Percentiles rank a stretch among this genome's conserved stretches.
These are phyloP conservation scores for Escallonia herrerae DNA, from an alignment of 129 eudicot genomes.

Conservation along the genomic window DNA sequence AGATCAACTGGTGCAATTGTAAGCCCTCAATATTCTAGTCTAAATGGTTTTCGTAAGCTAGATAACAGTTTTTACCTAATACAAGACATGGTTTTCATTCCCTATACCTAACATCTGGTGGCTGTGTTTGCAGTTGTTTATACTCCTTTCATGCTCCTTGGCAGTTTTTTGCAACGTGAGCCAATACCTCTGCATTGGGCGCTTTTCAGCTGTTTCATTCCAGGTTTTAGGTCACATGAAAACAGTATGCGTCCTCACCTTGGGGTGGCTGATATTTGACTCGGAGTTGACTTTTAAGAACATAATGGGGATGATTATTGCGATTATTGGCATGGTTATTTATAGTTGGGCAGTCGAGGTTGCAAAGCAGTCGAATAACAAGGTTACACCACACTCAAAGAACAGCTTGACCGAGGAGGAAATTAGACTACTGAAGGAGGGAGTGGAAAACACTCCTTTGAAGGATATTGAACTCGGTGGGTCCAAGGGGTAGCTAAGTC, in stretches of 20 bases:
- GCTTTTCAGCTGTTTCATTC: slow-evolving; percentile 87
- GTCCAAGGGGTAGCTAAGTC: slow-evolving; percentile 20
- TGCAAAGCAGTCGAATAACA: slow-evolving; percentile 51
- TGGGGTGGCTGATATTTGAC: slow-evolving; percentile 89
- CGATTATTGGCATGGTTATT: slow-evolving; percentile 76
- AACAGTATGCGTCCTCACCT: slow-evolving; percentile 80
- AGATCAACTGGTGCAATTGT: slow-evolving; percentile 51
- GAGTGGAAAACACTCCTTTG: slow-evolving; percentile 35
- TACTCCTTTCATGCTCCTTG: slow-evolving; percentile 73
- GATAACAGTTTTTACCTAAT: too few relatives aligned
- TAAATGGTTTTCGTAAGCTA: too few relatives aligned
- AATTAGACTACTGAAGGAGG: slow-evolving; percentile 67
- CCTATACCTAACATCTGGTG: not conserved
- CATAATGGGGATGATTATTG: slow-evolving; percentile 79
- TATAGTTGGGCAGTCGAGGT: slow-evolving; percentile 92
- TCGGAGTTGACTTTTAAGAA: slow-evolving; percentile 83
- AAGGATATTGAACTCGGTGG: slow-evolving; percentile 49
- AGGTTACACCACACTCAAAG: slow-evolving; percentile 31
- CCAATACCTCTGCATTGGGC: slow-evolving; percentile 90
- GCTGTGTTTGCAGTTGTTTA: slow-evolving; percentile 53
- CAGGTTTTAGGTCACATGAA: slow-evolving; percentile 98
- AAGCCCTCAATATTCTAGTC: slow-evolving; percentile 19
- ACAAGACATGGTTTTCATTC: too few relatives aligned
- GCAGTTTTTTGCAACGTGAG: slow-evolving; percentile 95
- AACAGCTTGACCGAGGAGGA: slow-evolving; percentile 83